Evolutionary conservation across 192 early-diverging fungal species (phyloP), one percentile per base, ranked within the genome.

Genomic region (Entrophospora sp.): DNA sequence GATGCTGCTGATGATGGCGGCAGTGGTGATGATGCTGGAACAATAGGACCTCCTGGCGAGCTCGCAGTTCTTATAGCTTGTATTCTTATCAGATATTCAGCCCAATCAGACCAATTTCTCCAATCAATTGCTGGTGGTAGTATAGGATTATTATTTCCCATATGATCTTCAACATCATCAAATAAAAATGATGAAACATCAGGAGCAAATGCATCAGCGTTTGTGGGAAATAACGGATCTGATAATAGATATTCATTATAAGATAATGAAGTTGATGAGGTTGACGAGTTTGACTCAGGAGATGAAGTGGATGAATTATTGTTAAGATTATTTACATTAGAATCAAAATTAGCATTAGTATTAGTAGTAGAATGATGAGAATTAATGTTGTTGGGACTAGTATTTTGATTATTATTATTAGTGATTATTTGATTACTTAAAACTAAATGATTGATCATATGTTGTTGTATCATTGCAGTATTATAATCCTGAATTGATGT

Each of bases 141-240:
- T 16, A 62, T 46, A 32, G 61, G 61, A 62, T 31, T 62, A 5
- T 20, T 34, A 45, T 62, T 30, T 31, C 14, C 5, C 27, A 53
- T 38, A 28, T 31, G 46, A 9, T 64, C 62, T 18, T 55, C 37
- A 20, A 27, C n/a, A n/a, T n/a, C 52, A 56, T 66, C 36, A 55
- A 55, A 66, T 30, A 55, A 18, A 16, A 66, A 28, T 16, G 49
- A 28, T 44, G 37, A 31, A 22, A 60, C 58, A 25, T 64, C 62
- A 4, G 52, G n/a, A 40, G 24, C n/a, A 53, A 53, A 53, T 28
- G 38, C 36, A 55, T 66, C 51, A 6, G 51, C 51, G 31, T 66
- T 66, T 40, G 48, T 48, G 1, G 44, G 49, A 53, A 66, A 66
- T 2, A 55, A 43, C n/a, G 18, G 30, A 37, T 52, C 36, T 30